phyloP scores from a whole-genome alignment of 257 asterid species.

The Nicotiana sylvestris region DNA sequence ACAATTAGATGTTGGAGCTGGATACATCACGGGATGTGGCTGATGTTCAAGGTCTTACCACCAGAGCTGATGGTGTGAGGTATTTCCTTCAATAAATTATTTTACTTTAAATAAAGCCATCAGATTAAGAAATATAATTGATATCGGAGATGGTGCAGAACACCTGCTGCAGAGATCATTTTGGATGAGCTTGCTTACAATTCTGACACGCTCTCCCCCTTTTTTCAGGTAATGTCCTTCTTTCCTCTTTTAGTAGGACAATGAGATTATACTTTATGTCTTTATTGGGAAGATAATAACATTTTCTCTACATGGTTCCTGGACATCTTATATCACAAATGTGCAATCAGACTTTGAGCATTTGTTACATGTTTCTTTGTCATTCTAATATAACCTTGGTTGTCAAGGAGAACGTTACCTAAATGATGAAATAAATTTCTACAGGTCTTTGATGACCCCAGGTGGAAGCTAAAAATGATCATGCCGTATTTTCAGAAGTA shows the following conservation, averaged over 20 bases:
- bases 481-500: constrained; percentile 78
- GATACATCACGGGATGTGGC: constrained; percentile 64
- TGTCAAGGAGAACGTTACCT: constrained; percentile 2
- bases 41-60: constrained; percentile 62
- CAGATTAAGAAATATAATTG: constrained; percentile 5
- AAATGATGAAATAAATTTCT: constrained; percentile 9
- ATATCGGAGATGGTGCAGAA: constrained; percentile 49
- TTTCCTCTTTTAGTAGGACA: not conserved
- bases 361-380: not conserved
- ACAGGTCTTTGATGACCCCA: constrained; percentile 70
- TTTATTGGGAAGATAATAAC: not conserved
- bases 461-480: constrained; percentile 58
- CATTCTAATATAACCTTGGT: not conserved
- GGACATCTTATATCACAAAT: not conserved
- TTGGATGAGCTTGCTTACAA: constrained; percentile 73
- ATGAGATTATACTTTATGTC: not conserved
- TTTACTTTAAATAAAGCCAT: not conserved
- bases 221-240: constrained; percentile 64
- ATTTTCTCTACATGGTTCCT: not conserved
- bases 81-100: constrained; percentile 15
- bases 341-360: not conserved
- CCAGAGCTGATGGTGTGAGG: constrained; percentile 85
- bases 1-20: constrained; percentile 68
- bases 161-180: constrained; percentile 66
- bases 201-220: constrained; percentile 46